Conservation (phyloP, 2,329 filamentous ascomycete species). For the Dendryphion nanum region DNA sequence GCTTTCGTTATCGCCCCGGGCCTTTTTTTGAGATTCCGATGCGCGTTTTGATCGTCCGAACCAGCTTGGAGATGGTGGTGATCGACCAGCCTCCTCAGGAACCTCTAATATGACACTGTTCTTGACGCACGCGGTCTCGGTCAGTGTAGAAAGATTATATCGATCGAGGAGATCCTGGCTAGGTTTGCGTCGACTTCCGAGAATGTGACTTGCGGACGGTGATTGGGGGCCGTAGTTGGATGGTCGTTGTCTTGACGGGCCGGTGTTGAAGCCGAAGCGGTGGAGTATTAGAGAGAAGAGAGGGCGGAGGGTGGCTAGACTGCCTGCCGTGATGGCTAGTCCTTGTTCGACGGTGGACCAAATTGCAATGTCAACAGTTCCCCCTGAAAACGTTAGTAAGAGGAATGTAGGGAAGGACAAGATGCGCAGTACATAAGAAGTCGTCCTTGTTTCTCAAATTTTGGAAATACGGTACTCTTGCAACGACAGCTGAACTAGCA, state of each 20-base stretch:
- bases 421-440: no score
- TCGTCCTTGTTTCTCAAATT: slow-evolving; percentile 32
- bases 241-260: not conserved
- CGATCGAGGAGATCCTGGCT: not conserved
- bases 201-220: not conserved
- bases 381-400: no score
- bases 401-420: no score
- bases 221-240: not conserved
- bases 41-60: not conserved
- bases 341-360: slow-evolving; percentile 39
- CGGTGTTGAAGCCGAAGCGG: not conserved
- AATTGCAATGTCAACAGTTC: slow-evolving; percentile 36
- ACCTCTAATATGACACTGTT: not conserved
- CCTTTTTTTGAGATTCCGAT: not conserved
- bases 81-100: no score
- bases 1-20: not conserved
- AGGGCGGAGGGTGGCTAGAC: slow-evolving; percentile 35
- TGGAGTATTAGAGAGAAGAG: slow-evolving; percentile 22
- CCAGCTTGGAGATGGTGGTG: no score
- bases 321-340: slow-evolving; percentile 37
- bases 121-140: not conserved
- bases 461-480: slow-evolving; percentile 26
- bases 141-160: not conserved
- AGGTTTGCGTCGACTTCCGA: not conserved
- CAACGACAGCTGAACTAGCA: slow-evolving; percentile 35